Base-by-base conservation (phyloP, 2,329 filamentous ascomycete species). In the Cytospora piceicola region DNA sequence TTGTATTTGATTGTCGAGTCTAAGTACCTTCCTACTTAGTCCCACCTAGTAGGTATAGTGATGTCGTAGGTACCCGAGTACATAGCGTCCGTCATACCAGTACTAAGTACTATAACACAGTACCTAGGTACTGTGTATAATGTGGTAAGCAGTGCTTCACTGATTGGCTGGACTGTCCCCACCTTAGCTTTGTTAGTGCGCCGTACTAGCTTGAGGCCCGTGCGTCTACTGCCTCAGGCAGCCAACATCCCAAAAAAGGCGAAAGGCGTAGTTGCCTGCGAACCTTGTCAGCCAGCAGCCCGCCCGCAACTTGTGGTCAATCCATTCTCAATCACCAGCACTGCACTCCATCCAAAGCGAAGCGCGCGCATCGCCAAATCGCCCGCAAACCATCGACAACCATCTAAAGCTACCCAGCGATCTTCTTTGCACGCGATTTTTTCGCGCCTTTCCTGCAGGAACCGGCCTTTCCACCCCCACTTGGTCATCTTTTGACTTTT, bases 361-460 rank as follows among this genome's bases (percentile, higher is more conserved):
- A 71, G 79, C 78, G 77, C 76, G 81, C 83, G 83, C 84, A 84
- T 85, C 83, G 80, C 82, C 82, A 82, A 80, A 83, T 81, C 82
- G 78, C 81, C 80, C 82, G 80, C 81, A 81, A 81, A 82, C 77
- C 83, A 86, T 86, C 83, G 78, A 82, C 78, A 79, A 76, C 80
- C 83, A 85, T 86, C 83, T 78, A 76, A 77, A 82, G 79, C 81
- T 77, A 76, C 78, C 78, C 78, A 80, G 77, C 80, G 79, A 78
- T 79, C 79, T 78, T 77, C 78, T 80, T 81, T 79, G 78, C 80
- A 83, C 83, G 82, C 84, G 80, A 80, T 80, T 83, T 81, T 77
- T 76, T 80, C 78, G 77, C 81, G 77, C 78, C 75, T 77, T 73
- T 72, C 74, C 73, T 77, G 75, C 73, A 73, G 74, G 75, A 73